Percentiles rank a stretch among this genome's conserved stretches.
These are phyloP conservation scores for Byssochlamys sp. DNA, from an alignment of 2,329 filamentous ascomycete genomes.

Conservation along the genomic window DNA sequence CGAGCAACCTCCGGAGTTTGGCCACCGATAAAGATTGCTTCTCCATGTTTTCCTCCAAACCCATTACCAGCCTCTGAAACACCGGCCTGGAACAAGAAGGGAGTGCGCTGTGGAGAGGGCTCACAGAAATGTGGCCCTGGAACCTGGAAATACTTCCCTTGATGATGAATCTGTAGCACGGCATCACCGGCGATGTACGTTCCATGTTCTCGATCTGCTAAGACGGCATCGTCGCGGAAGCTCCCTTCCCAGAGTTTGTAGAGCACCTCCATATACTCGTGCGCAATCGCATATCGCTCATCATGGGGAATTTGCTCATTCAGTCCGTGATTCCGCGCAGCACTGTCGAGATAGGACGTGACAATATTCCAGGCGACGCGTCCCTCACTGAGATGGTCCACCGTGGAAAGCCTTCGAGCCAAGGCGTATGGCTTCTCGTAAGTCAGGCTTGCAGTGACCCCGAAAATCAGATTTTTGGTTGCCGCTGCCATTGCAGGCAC, in stretches of 20 bases:
- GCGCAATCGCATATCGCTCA: conserved; percentile 39
- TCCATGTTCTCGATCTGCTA: conserved; percentile 9
- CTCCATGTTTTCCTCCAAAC: conserved; percentile 37
- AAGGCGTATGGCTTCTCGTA: conserved; percentile 48
- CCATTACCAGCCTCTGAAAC: conserved; percentile 37
- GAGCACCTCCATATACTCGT: conserved; percentile 40
- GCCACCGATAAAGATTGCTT: conserved; percentile 40
- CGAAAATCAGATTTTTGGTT: conserved; percentile 41
- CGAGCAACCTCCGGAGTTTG: conserved; percentile 34
- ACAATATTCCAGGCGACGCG: conserved; percentile 47
- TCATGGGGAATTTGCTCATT: conserved; percentile 40
- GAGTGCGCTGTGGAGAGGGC: conserved; percentile 39
- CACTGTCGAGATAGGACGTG: conserved; percentile 40
- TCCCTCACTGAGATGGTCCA: conserved; percentile 45
- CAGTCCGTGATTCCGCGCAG: conserved; percentile 39
- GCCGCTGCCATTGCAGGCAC: conserved; percentile 40
- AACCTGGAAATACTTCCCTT: conserved; percentile 35
- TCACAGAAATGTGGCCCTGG: conserved; percentile 37
- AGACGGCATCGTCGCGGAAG: conserved; percentile 37
- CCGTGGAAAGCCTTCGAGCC: conserved; percentile 44
- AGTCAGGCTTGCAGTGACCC: conserved; percentile 46
- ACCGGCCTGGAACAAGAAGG: conserved; percentile 41
- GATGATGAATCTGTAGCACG: conserved; percentile 31
- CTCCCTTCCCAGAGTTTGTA: conserved; percentile 46
- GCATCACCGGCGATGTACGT: conserved; percentile 25